A percentile compares a stretch with the other conserved stretches of the same genome.
Conservation (phyloP, 2,329 filamentous ascomycete species). For the Phaeosphaeriaceae sp. region DNA sequence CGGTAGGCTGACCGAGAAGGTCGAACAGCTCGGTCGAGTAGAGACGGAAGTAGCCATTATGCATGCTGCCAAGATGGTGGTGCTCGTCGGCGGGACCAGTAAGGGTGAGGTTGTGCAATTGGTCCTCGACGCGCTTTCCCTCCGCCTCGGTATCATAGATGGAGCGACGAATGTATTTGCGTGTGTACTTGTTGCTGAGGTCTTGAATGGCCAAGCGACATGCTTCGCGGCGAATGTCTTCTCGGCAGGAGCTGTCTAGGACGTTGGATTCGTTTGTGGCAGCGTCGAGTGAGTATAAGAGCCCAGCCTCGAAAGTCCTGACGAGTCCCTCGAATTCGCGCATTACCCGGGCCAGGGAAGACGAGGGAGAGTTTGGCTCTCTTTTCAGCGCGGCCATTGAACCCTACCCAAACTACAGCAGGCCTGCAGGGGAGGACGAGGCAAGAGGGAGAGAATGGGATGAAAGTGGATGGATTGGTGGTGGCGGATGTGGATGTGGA, state of each 20-base stretch:
- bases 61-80: conserved; percentile 28
- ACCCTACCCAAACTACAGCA: too few relatives aligned
- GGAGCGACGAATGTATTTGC: conserved; percentile 40
- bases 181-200: conserved; percentile 39
- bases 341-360: conserved; percentile 39
- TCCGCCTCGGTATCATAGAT: conserved; percentile 37
- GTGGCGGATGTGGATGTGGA: conserved; percentile 6
- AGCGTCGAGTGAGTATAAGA: conserved; percentile 37
- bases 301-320: conserved; percentile 33
- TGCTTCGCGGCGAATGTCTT: conserved; percentile 35
- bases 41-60: conserved; percentile 45
- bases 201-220: conserved; percentile 42
- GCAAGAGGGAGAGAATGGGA: too few relatives aligned
- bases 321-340: conserved; percentile 44
- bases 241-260: conserved; percentile 9
- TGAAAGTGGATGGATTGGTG: too few relatives aligned
- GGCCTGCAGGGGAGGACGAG: too few relatives aligned
- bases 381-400: conserved; percentile 39
- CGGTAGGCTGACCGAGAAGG: conserved; percentile 41
- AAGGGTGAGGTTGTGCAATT: conserved; percentile 27
- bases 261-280: conserved; percentile 2
- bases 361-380: conserved; percentile 23
- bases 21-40: conserved; percentile 46
- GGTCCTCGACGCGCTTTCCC: conserved; percentile 41
- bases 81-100: conserved; percentile 5